Evolutionary conservation across 2,329 filamentous ascomycete species (phyloP).

Genomic region (Seiridium cupressi): DNA sequence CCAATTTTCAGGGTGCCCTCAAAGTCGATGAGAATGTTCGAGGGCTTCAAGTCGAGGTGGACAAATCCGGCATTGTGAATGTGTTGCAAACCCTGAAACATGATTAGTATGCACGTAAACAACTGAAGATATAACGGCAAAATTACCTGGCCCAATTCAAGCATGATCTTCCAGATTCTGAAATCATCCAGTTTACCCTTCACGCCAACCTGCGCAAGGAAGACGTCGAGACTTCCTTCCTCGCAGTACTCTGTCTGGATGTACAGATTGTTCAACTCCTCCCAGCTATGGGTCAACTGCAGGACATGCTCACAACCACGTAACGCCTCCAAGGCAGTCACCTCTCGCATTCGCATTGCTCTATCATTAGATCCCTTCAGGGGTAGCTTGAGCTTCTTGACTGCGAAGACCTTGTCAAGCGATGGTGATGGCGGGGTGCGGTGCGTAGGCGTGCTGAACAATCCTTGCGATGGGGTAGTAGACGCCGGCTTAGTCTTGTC

Average conservation of each 20-base stretch:
- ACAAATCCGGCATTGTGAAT: conserved; percentile 88
- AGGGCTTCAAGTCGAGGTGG: conserved; percentile 82
- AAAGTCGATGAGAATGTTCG: conserved; percentile 79
- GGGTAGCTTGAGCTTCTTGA: conserved; percentile 87
- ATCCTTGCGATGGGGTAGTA: conserved; percentile 39
- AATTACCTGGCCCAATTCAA: conserved; percentile 80
- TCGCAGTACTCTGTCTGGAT: conserved; percentile 98
- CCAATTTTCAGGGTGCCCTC: conserved; percentile 82
- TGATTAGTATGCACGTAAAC: neutral
- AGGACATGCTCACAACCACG: conserved; percentile 82
- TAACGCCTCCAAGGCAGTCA: conserved; percentile 73
- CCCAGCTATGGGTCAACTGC: conserved; percentile 83
- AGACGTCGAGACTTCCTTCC: conserved; percentile 84
- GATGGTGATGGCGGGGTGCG: conserved; percentile 52
- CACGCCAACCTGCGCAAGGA: conserved; percentile 77
- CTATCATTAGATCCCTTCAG: conserved; percentile 78
- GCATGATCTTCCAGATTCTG: conserved; percentile 95
- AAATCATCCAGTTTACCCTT: conserved; percentile 93
- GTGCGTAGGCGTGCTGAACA: conserved; percentile 45
- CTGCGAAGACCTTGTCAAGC: conserved; percentile 71
- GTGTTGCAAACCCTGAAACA: conserved; percentile 73
- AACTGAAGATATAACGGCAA: conserved; percentile 13
- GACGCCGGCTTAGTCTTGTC: conserved; percentile 31
- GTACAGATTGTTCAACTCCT: conserved; percentile 80
- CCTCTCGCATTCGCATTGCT: conserved; percentile 81